These are phyloP conservation scores for Saposhnikovia divaricata DNA, from an alignment of 129 eudicot genomes.

Conservation along the genomic window DNA sequence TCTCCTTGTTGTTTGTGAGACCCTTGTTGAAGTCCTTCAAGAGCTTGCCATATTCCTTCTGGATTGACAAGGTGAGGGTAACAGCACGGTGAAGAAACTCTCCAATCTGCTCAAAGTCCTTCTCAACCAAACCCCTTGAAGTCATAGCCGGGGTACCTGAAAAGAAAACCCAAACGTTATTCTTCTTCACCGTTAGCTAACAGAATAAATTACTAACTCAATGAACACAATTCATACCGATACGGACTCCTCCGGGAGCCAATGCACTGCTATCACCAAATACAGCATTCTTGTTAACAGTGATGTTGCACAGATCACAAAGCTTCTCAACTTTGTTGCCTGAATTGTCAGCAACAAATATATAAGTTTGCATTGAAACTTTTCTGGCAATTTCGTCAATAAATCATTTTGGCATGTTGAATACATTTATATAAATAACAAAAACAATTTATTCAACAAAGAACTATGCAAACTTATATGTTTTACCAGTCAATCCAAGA, in stretches of 20 bases:
- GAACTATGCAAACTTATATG: background rate
- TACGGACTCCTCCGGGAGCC: slow-evolving; percentile 82
- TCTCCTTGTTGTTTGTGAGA: slow-evolving; percentile 74
- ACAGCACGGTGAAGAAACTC: slow-evolving; percentile 85
- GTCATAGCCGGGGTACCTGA: slow-evolving; percentile 82
- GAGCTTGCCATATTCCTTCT: slow-evolving; percentile 85
- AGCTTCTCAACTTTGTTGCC: slow-evolving; percentile 84
- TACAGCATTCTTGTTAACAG: slow-evolving; percentile 86
- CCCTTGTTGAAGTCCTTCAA: slow-evolving; percentile 99
- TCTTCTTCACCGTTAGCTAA: background rate
- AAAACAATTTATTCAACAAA: background rate
- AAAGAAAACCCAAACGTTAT: background rate
- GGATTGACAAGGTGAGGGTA: slow-evolving; percentile 66
- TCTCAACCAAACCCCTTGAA: slow-evolving; percentile 87
- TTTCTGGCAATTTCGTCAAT: background rate
- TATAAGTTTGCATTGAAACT: background rate
- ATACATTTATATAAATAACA: background rate
- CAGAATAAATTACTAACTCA: background rate
- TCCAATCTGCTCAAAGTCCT: slow-evolving; percentile 86
- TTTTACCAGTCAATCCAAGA: slow-evolving; percentile 78
- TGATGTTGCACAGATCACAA: slow-evolving; percentile 70
- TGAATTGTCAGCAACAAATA: background rate
- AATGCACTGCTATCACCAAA: slow-evolving; percentile 91
- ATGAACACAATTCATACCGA: slow-evolving; percentile 36
- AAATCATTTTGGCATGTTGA: background rate